Conservation (phyloP, 106 monocot genomes). For the Dioscorea zingiberensis region DNA sequence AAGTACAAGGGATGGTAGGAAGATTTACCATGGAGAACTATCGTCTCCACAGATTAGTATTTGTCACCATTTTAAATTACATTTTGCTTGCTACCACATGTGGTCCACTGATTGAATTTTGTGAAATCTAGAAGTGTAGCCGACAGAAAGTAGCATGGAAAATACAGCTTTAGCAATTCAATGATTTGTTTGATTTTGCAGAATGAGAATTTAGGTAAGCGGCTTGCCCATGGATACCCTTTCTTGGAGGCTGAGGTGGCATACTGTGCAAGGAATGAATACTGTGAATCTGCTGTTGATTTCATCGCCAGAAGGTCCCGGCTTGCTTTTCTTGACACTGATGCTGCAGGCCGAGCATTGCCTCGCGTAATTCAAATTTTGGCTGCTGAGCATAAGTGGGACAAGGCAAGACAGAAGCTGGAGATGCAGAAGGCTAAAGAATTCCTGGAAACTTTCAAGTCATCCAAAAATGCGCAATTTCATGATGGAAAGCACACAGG, state of each 20-base stretch:
- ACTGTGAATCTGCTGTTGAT: constrained; percentile 89
- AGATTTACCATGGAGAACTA: no score
- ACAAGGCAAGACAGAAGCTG: constrained; percentile 65
- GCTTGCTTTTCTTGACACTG: constrained; percentile 93
- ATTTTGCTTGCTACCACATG: no score
- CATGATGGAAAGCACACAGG: constrained; percentile 81
- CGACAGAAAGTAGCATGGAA: no score
- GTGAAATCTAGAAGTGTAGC: no score
- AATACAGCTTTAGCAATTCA: no score
- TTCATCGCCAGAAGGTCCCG: constrained; percentile 87
- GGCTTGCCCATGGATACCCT: constrained; percentile 94
- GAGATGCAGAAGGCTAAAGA: constrained; percentile 65
- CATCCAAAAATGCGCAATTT: constrained; percentile 95
- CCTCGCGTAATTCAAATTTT: constrained; percentile 82
- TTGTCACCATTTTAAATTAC: no score
- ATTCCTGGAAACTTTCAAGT: constrained; percentile 94
- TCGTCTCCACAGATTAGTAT: no score
- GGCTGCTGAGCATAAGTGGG: constrained; percentile 84
- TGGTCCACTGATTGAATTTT: no score
- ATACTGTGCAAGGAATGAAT: constrained; percentile 88
- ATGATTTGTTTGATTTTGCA: constrained; percentile 7
- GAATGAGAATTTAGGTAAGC: constrained; percentile 91
- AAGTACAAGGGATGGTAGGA: no score
- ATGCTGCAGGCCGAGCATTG: constrained; percentile 78
- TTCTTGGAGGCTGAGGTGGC: constrained; percentile 94